phyloP scores from a whole-genome alignment of 2,329 filamentous ascomycete genomes.

The Hymenoscyphus salicellus region DNA sequence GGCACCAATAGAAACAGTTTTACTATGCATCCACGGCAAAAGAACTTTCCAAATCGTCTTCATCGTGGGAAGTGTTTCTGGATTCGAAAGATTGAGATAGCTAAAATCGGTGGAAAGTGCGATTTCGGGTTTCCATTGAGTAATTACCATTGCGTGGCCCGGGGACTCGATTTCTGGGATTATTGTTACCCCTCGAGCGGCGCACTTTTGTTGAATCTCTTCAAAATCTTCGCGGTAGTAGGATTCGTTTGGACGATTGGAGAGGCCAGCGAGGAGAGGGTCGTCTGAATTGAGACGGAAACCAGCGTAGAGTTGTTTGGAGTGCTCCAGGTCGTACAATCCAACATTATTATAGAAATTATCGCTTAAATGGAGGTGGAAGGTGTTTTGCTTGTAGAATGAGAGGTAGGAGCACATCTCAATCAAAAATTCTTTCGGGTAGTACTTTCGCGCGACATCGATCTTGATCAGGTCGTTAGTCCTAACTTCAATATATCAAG shows the following conservation, averaged over 20 bases:
- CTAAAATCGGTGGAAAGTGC: conserved; percentile 47
- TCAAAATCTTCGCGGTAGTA: conserved; percentile 51
- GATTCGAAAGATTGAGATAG: conserved; percentile 54
- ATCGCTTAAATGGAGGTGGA: conserved; percentile 58
- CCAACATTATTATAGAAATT: conserved; percentile 50
- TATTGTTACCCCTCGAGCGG: conserved; percentile 53
- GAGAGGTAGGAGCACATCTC: conserved; percentile 60
- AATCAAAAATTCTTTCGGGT: conserved; percentile 50
- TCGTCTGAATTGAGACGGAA: conserved; percentile 54
- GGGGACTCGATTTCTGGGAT: conserved; percentile 60
- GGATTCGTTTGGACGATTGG: conserved; percentile 52
- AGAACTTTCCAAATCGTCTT: conserved; percentile 53
- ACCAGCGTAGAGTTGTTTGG: conserved; percentile 48
- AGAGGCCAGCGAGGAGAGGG: conserved; percentile 47
- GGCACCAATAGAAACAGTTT: conserved; percentile 54
- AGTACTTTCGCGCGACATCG: conserved; percentile 55
- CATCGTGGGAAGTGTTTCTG: conserved; percentile 52
- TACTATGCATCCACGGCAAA: conserved; percentile 54
- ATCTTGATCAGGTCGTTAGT: conserved; percentile 36
- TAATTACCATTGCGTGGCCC: conserved; percentile 54
- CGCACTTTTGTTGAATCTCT: conserved; percentile 51
- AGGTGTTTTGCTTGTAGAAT: conserved; percentile 59
- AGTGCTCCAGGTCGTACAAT: conserved; percentile 41
- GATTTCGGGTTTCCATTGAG: conserved; percentile 58
- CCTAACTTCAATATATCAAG: background rate